A percentile compares a stretch with the other conserved stretches of the same genome.
Conservation (phyloP, 495 filamentous ascomycete genomes). For the Penicillium soppii region DNA sequence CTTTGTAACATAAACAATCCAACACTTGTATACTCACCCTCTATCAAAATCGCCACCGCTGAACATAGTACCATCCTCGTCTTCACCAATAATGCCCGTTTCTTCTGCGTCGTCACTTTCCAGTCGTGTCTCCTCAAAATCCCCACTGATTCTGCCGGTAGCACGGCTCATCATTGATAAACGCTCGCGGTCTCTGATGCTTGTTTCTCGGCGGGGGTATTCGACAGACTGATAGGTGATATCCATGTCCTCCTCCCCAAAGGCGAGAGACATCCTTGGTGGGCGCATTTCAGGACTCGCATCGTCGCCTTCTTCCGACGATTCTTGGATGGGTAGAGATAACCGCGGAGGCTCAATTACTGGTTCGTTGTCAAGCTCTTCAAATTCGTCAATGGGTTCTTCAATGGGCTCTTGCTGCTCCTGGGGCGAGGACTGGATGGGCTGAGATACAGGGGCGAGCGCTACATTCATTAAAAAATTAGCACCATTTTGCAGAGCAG, state of each 20-base stretch:
- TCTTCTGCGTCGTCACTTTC: slow-evolving; percentile 50
- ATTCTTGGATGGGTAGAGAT: slow-evolving; percentile 66
- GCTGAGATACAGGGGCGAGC: slow-evolving; percentile 58
- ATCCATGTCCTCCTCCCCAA: slow-evolving; percentile 70
- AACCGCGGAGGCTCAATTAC: slow-evolving; percentile 63
- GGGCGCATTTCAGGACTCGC: slow-evolving; percentile 52
- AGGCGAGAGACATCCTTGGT: slow-evolving; percentile 57
- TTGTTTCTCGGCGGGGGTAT: slow-evolving; percentile 59
- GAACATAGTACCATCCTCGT: slow-evolving; percentile 35
- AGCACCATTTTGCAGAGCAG: not conserved
- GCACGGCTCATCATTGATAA: slow-evolving; percentile 56
- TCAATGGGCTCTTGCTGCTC: slow-evolving; percentile 25
- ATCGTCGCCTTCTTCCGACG: slow-evolving; percentile 49
- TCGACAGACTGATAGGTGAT: slow-evolving; percentile 69
- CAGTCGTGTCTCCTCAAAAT: slow-evolving; percentile 49
- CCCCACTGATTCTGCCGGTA: slow-evolving; percentile 61
- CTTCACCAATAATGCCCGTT: slow-evolving; percentile 41
- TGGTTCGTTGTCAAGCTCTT: slow-evolving; percentile 64
- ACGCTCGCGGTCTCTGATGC: slow-evolving; percentile 47
- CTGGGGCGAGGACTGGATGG: slow-evolving; percentile 60
- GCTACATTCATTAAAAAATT: slow-evolving; percentile 24
- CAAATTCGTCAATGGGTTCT: slow-evolving; percentile 39
- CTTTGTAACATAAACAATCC: slow-evolving; percentile 10
- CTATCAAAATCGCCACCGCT: slow-evolving; percentile 40
- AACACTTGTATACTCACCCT: slow-evolving; percentile 32